Base-by-base conservation (phyloP, 345 rosid species). In the Jatropha curcas region DNA sequence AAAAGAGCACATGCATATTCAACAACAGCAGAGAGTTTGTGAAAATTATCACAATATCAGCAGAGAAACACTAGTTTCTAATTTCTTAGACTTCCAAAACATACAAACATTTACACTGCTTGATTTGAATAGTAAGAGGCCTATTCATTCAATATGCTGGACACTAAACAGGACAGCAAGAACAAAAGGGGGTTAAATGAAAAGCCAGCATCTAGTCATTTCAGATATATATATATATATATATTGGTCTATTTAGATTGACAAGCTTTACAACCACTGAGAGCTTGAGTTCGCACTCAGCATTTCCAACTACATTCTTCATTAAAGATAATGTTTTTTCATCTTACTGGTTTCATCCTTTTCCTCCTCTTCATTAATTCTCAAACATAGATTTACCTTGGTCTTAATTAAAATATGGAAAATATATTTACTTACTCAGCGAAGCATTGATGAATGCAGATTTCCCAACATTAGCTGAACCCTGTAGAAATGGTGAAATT, bases 381-480 rank as follows among this genome's bases (percentile, higher is more conserved):
- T 57, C 50, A 56, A 24, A 34, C 50, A 53, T 39, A 16, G 5
- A 28, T 41, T n/a, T 58, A 31, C 48, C 27, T 27, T 43, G 19
- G 48, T 7, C 60, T 70, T 48, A 41, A 37, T 69, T 34, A 37
- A 25, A 34, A 52, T 22, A 12, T 12, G n/a, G 48, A 52, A 77
- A 73, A 61, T 39, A 51, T 61, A 41, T 60, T 3, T 22, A 86
- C 98, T 87, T 89, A 94, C 98, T 90, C 58, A 94, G 82, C 67
- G 90, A 82, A 57, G 97, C 95, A 81, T 88, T 90, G 83, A 90
- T 92, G 83, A 94, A 94, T 70, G 98, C 98, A 71, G 98, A 92
- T 86, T 94, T 94, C 67, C 98, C 98, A 68, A 94, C 98, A 77
- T 94, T 94, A 55, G 97, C 98, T 59, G 98, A 84, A 55, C 98